phyloP scores from a whole-genome alignment of 768 basidiomycete species.

The Leccinum pellstonianum region DNA sequence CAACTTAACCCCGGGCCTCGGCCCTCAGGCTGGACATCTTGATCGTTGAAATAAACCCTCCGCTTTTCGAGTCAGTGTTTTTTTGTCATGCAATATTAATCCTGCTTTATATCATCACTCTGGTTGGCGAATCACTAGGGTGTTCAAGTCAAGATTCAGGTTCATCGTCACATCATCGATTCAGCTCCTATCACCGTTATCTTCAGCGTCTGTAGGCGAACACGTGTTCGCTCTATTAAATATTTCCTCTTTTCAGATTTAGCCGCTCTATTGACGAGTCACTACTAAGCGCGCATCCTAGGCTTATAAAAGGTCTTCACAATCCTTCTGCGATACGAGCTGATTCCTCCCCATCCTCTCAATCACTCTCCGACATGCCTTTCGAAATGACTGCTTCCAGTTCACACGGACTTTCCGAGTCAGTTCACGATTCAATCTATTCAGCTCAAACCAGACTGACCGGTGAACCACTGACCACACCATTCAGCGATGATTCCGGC shows the following conservation, averaged over 20 bases:
- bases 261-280: conserved; percentile 6
- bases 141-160: too few species aligned
- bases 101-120: too few species aligned
- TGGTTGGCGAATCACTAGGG: not conserved
- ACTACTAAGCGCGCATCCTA: conserved; percentile 4
- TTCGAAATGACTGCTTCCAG: not conserved
- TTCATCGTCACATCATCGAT: too few species aligned
- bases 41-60: not conserved
- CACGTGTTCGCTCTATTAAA: conserved; percentile 4
- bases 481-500: not conserved
- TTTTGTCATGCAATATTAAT: too few species aligned
- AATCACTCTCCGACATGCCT: not conserved
- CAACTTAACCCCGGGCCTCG: not conserved
- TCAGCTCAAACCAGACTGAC: not conserved
- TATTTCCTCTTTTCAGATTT: conserved; percentile 1
- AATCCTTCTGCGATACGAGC: not conserved
- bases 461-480: not conserved
- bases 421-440: not conserved
- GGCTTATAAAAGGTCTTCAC: conserved; percentile 17
- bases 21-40: too few species aligned
- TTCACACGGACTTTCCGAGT: too few species aligned
- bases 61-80: not conserved
- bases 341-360: not conserved
- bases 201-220: conserved; percentile 9
- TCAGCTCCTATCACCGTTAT: conserved; percentile 10